These are phyloP conservation scores for Puccinia hordei DNA, from an alignment of 1,284 basidiomycete species.

Conservation along the genomic window DNA sequence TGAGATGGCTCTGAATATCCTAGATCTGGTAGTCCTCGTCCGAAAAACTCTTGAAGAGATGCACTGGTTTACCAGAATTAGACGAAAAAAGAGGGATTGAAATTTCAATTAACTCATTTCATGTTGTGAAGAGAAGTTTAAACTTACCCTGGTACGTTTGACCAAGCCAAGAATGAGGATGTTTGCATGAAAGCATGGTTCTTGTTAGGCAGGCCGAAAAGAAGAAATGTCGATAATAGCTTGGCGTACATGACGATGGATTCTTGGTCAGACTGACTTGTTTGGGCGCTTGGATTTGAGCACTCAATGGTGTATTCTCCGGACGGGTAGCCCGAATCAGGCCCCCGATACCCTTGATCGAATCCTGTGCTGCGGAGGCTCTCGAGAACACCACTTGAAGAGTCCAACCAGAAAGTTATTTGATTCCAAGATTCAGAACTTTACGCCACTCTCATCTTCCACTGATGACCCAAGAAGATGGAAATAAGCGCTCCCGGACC, in stretches of 20 bases:
- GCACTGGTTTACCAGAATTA: neutral
- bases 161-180: slow-evolving; percentile 31
- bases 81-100: neutral
- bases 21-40: neutral
- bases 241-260: neutral
- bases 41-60: slow-evolving; percentile 14
- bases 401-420: neutral
- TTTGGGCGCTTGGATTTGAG: neutral
- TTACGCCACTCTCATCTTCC: neutral
- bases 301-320: neutral
- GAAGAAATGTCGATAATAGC: neutral
- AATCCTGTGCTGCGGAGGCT: neutral
- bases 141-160: slow-evolving; percentile 36
- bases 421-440: neutral
- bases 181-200: slow-evolving; percentile 30
- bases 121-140: neutral
- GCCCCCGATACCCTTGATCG: neutral
- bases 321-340: neutral
- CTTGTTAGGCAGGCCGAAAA: neutral
- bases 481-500: slow-evolving; percentile 4
- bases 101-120: neutral
- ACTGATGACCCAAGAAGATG: neutral
- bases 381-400: neutral
- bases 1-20: neutral
- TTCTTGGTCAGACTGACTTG: no score